Evolutionary conservation across 192 early-diverging fungal genomes (phyloP).

Genomic region (Rhizophagus sp.): DNA sequence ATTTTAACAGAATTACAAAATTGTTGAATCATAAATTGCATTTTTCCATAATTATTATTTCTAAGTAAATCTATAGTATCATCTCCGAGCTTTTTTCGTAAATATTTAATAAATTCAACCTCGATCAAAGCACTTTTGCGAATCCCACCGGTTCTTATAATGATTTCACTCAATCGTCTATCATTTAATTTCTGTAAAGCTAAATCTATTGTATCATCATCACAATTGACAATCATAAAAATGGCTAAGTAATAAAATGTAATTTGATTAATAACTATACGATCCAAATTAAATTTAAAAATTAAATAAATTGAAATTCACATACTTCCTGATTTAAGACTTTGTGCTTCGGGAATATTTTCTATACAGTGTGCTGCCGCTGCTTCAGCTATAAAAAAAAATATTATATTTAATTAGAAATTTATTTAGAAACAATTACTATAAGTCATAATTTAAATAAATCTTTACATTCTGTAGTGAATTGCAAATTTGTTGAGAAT

Average conservation of each 20-base stretch:
- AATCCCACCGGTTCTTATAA: conserved; percentile 31
- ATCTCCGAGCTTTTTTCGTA: conserved; percentile 46
- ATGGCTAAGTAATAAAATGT: background rate
- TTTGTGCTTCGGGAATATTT: background rate
- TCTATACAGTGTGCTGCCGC: background rate
- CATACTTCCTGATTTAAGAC: background rate
- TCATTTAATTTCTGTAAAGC: conserved; percentile 20
- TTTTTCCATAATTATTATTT: conserved; percentile 26
- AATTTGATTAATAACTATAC: background rate
- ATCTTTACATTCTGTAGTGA: background rate
- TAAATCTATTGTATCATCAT: conserved; percentile 47
- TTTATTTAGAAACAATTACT: too few species aligned
- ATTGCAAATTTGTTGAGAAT: background rate
- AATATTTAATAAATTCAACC: conserved; percentile 43
- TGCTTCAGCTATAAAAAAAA: background rate
- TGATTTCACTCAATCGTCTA: conserved; percentile 35
- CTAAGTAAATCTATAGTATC: conserved; percentile 36
- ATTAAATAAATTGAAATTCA: background rate
- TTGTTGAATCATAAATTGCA: background rate
- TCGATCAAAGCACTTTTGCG: conserved; percentile 43
- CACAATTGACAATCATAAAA: conserved; percentile 51
- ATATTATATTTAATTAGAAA: too few species aligned
- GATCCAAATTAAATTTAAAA: too few species aligned
- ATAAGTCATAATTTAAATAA: background rate
- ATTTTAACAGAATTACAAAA: background rate